phyloP scores from a whole-genome alignment of 1,139 yeast species.

The Ogataea hybrid region DNA sequence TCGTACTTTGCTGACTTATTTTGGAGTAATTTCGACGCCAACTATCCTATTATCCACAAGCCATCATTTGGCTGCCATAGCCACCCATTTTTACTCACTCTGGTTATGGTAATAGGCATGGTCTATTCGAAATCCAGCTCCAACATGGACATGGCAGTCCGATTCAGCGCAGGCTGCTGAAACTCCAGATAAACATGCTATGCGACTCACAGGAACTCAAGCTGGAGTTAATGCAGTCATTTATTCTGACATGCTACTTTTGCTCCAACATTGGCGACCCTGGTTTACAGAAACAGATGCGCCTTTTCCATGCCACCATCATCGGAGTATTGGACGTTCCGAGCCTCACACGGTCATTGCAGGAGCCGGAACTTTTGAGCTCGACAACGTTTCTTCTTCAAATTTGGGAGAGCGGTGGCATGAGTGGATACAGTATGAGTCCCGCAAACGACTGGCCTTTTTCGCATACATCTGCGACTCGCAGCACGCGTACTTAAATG shows the following conservation, averaged over 20 bases:
- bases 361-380: conserved; percentile 27
- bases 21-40: conserved; percentile 31
- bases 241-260: conserved; percentile 9
- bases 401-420: conserved; percentile 26
- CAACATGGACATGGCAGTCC: conserved; percentile 1
- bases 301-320: conserved; percentile 30
- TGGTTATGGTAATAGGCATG: conserved; percentile 32
- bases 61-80: conserved; percentile 25
- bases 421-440: conserved; percentile 34
- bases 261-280: conserved; percentile 14
- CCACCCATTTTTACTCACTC: conserved; percentile 22
- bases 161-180: conserved; percentile 7
- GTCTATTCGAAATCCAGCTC: conserved; percentile 19
- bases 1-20: conserved; percentile 22
- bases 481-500: conserved; percentile 26
- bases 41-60: conserved; percentile 34
- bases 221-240: conserved; percentile 7
- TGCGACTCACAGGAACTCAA: conserved; percentile 6
- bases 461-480: conserved; percentile 34
- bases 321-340: conserved; percentile 26
- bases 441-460: conserved; percentile 33
- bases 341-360: conserved; percentile 26
- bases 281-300: conserved; percentile 18
- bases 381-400: conserved; percentile 21
- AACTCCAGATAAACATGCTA: conserved; percentile 7